Conservation (phyloP, 73 alveolate species). For the Paramecium biaurelia region DNA sequence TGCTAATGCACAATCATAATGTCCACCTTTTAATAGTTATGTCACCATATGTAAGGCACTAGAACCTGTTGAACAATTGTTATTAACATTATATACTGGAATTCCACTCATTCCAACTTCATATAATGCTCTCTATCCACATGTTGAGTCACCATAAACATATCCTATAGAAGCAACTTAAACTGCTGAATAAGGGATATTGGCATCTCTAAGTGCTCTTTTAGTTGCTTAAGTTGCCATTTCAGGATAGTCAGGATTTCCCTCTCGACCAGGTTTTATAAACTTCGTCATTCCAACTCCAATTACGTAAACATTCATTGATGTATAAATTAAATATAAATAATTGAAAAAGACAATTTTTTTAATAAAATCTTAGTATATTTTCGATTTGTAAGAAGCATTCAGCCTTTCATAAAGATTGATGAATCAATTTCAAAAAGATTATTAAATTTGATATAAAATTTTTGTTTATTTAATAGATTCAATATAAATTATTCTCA, state of each 20-base stretch:
- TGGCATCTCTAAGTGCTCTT: slow-evolving; percentile 84
- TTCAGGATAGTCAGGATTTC: slow-evolving; percentile 78
- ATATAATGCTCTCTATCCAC: slow-evolving; percentile 86
- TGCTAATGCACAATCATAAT: slow-evolving; percentile 78
- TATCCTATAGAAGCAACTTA: slow-evolving; percentile 81
- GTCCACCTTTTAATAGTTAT: slow-evolving; percentile 69
- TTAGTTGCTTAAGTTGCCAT: slow-evolving; percentile 76
- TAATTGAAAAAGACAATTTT: too few relatives aligned
- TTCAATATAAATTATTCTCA: neutral
- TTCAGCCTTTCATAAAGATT: too few relatives aligned
- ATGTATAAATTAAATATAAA: neutral
- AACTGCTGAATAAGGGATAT: slow-evolving; percentile 61
- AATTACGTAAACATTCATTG: slow-evolving; percentile 76
- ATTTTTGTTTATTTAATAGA: neutral
- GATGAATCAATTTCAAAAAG: too few relatives aligned
- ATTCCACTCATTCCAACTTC: slow-evolving; percentile 89
- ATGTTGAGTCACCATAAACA: slow-evolving; percentile 88
- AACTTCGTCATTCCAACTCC: slow-evolving; percentile 95
- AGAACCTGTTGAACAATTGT: slow-evolving; percentile 85
- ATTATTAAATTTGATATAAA: neutral
- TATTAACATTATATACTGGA: slow-evolving; percentile 84
- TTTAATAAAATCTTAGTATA: too few relatives aligned
- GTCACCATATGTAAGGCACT: slow-evolving; percentile 75
- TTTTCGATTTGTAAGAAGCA: too few relatives aligned
- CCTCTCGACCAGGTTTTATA: slow-evolving; percentile 79